These are phyloP conservation scores for Suillus spraguei DNA, from an alignment of 768 basidiomycete genomes.

Conservation along the genomic window DNA sequence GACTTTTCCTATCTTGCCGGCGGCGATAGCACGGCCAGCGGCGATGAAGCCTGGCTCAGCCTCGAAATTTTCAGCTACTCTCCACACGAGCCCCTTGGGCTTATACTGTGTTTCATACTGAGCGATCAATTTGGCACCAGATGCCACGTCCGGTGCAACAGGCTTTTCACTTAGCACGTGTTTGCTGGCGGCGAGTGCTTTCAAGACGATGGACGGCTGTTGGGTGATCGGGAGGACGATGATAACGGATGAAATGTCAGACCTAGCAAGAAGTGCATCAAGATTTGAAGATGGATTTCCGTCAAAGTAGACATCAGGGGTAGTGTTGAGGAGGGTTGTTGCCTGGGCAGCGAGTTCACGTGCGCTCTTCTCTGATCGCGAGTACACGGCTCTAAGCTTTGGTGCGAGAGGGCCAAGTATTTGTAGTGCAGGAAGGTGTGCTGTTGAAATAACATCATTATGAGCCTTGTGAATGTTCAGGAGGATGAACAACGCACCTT, in stretches of 20 bases:
- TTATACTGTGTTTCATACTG: conserved; percentile 67
- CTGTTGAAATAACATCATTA: conserved; percentile 39
- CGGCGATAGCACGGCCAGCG: conserved; percentile 50
- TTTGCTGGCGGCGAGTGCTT: conserved; percentile 73
- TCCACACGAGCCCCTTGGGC: conserved; percentile 72
- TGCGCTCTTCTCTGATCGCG: conserved; percentile 68
- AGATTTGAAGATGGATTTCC: conserved; percentile 45
- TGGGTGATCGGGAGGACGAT: conserved; percentile 76
- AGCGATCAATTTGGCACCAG: conserved; percentile 64
- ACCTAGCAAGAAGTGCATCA: conserved; percentile 64
- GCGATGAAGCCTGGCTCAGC: conserved; percentile 55
- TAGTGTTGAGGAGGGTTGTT: conserved; percentile 36
- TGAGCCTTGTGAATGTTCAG: conserved; percentile 23
- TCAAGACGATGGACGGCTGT: conserved; percentile 69
- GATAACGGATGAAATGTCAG: conserved; percentile 74
- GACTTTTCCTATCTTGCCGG: conserved; percentile 73
- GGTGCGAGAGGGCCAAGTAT: conserved; percentile 48
- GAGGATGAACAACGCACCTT: conserved; percentile 48
- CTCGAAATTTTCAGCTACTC: conserved; percentile 80
- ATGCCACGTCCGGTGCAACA: conserved; percentile 67
- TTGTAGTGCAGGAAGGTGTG: conserved; percentile 79
- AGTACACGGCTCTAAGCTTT: conserved; percentile 73
- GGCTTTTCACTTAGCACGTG: conserved; percentile 92
- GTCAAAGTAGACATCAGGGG: conserved; percentile 61
- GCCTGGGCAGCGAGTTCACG: conserved; percentile 54